Evolutionary conservation across 371 early-diverging fungal species (phyloP).

Genomic region (Mortierella polycephala): DNA sequence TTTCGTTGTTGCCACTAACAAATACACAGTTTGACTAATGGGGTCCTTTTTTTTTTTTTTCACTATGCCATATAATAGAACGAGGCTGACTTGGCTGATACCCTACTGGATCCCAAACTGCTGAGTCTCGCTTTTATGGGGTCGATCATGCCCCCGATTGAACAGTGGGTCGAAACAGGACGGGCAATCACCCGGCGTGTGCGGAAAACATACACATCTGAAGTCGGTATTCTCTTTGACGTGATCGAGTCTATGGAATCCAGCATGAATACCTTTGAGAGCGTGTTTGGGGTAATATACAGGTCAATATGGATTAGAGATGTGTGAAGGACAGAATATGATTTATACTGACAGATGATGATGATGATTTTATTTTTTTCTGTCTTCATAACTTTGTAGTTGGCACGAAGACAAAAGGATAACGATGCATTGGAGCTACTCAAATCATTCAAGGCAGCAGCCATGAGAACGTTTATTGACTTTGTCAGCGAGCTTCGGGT

Average conservation of each 20-base stretch:
- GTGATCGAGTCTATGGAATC: slow-evolving; percentile 43
- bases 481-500: slow-evolving; percentile 80
- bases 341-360: neutral
- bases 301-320: too few relatives aligned
- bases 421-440: slow-evolving; percentile 66
- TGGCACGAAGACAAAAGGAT: slow-evolving; percentile 52
- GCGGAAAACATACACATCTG: slow-evolving; percentile 37
- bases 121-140: slow-evolving; percentile 53
- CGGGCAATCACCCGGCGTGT: slow-evolving; percentile 26
- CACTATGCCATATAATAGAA: slow-evolving; percentile 14
- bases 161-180: slow-evolving; percentile 53
- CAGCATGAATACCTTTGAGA: slow-evolving; percentile 50
- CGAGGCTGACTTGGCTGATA: slow-evolving; percentile 51
- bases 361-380: neutral
- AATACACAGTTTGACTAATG: neutral
- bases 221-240: slow-evolving; percentile 50
- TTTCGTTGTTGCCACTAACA: neutral
- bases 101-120: slow-evolving; percentile 41
- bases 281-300: slow-evolving; percentile 54
- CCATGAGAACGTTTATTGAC: slow-evolving; percentile 73
- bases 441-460: slow-evolving; percentile 63
- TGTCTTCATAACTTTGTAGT: slow-evolving; percentile 2
- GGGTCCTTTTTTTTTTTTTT: neutral
- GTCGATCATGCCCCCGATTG: slow-evolving; percentile 53
- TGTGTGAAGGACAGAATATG: neutral